Evolutionary conservation across 2,329 filamentous ascomycete species (phyloP), one percentile per base, ranked within the genome.

Genomic region (Exophiala viscosa): DNA sequence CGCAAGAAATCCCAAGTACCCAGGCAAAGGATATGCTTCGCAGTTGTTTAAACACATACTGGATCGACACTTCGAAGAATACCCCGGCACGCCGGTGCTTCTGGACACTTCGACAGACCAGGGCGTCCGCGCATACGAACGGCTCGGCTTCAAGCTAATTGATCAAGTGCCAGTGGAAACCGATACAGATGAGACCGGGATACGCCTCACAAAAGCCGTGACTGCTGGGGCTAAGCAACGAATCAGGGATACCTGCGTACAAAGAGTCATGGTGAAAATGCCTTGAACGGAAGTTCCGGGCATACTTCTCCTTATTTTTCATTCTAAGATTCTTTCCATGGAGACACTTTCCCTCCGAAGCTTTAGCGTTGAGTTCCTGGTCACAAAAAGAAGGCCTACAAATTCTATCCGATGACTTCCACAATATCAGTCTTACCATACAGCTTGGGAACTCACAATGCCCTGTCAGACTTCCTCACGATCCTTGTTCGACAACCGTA

Each of bases 201-300:
- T 58, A 18, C 38, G 13, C 8, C 35, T 58, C 28, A 50, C 40
- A 17, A 23, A 33, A 23, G 13, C 51, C 35, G 48, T 49, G 14
- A 49, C 33, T 33, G 52, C 50, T 8, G 42, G 48, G 28, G 40
- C 48, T 23, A 50, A 17, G 18, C 45, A 39, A 38, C 45, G 45
- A 6, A 52, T 45, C 3, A 55, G 15, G 18, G 48, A 58, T 42
- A 45, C 43, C 9, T 58, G 55, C 38, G 32, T 58, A 18, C 48
- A 58, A 40, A 41, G 52, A 17, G 48, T 58, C 11, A 50, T 58
- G 55, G 49, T 51, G 13, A 53, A 33, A 14, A 34, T 55, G n/a
- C 45, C 45, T 42, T 42, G 40, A 42, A 4, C 23, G 5, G 23
- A 7, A 28, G 23, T 7, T 28, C 23, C 23, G 23, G 23, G 5